These are phyloP conservation scores for Pythium dissotocum DNA, from an alignment of 352 stramenopile genomes.

Conservation along the genomic window DNA sequence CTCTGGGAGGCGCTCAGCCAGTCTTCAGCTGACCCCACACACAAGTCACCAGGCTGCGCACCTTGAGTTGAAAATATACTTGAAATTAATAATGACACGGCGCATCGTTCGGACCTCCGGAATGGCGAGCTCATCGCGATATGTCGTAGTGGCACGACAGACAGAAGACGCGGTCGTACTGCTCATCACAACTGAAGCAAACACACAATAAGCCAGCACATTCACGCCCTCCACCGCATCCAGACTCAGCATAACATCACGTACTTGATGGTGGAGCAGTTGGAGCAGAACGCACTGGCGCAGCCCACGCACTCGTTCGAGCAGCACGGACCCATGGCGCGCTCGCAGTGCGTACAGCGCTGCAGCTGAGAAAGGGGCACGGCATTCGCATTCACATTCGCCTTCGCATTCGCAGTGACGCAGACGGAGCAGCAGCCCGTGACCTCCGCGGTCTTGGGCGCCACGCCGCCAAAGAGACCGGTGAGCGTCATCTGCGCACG, in stretches of 20 bases:
- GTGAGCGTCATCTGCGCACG: constrained; percentile 43
- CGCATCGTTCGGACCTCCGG: background rate
- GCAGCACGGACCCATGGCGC: constrained; percentile 60
- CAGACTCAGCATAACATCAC: constrained; percentile 9
- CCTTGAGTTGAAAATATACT: background rate
- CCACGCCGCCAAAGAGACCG: constrained; percentile 29
- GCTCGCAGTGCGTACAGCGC: constrained; percentile 68
- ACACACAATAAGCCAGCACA: background rate
- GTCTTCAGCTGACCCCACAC: constrained; percentile 35
- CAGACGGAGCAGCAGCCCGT: constrained; percentile 46
- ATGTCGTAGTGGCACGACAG: constrained; percentile 64
- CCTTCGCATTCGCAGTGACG: constrained; percentile 20
- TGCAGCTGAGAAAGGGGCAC: constrained; percentile 22
- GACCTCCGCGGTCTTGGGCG: constrained; percentile 4
- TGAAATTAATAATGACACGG: background rate
- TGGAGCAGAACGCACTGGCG: constrained; percentile 57
- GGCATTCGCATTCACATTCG: constrained; percentile 18
- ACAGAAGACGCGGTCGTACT: constrained; percentile 81
- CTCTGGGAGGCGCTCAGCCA: constrained; percentile 25
- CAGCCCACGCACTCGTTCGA: constrained; percentile 58
- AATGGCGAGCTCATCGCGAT: constrained; percentile 18
- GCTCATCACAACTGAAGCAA: constrained; percentile 56
- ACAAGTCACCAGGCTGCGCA: background rate
- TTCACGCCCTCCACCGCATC: too few relatives aligned
- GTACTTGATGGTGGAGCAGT: constrained; percentile 86